Conservation (phyloP, 495 filamentous ascomycete species). For the Xylaria telfairii region DNA sequence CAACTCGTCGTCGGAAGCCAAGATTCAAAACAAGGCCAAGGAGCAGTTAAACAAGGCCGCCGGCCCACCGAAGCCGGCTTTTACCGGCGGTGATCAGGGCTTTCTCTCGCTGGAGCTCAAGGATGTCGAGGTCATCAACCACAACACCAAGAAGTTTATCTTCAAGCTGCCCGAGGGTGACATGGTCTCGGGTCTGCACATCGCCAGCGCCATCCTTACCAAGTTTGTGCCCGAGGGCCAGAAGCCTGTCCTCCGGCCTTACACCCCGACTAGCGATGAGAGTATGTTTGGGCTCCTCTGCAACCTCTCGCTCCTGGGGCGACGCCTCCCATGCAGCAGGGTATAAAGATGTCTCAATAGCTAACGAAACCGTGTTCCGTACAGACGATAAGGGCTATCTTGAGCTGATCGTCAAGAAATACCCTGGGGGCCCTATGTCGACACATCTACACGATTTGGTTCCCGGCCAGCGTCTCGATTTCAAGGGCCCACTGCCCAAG, state of each 20-base stretch:
- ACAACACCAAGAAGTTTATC: conserved; percentile 87
- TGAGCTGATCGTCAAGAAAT: conserved; percentile 90
- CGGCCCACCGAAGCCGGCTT: conserved; percentile 58
- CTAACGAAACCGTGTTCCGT: conserved; percentile 26
- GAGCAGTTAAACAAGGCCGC: conserved; percentile 36
- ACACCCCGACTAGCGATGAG: conserved; percentile 90
- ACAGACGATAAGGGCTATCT: conserved; percentile 74
- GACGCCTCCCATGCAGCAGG: not conserved
- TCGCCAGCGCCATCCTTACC: conserved; percentile 85
- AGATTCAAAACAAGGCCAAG: conserved; percentile 58
- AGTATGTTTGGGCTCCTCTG: conserved; percentile 52
- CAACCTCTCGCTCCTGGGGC: not conserved
- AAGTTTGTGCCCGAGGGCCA: conserved; percentile 81
- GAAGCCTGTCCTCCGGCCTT: conserved; percentile 87
- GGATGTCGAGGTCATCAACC: conserved; percentile 76
- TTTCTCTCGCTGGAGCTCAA: conserved; percentile 82
- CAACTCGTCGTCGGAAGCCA: conserved; percentile 50
- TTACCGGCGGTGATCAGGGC: conserved; percentile 87
- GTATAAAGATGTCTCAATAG: not conserved
- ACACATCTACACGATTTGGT: conserved; percentile 83
- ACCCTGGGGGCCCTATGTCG: conserved; percentile 90
- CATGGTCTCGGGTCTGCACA: conserved; percentile 76
- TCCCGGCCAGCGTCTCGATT: conserved; percentile 76
- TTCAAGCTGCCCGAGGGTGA: conserved; percentile 86
- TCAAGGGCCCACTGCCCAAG: conserved; percentile 96